A percentile compares a stretch with the other conserved stretches of the same genome.
These are phyloP conservation scores for Herpetomonas tarakana DNA, from an alignment of 208 protist species.

Conservation along the genomic window DNA sequence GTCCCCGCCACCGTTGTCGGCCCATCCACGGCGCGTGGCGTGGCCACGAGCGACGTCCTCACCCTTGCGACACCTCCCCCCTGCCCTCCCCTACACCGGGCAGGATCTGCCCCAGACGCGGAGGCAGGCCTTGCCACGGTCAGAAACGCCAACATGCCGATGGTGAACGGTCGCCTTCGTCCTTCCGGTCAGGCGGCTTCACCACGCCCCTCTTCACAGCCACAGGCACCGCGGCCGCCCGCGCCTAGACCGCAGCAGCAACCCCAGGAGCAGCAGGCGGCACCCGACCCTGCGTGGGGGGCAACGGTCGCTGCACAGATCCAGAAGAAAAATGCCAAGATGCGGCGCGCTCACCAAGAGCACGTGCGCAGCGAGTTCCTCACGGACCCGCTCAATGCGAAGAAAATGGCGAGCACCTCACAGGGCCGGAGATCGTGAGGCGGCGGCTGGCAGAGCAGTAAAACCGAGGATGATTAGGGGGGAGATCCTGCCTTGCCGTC, in stretches of 20 bases:
- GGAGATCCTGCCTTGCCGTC: too few relatives aligned
- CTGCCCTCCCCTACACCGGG: too few relatives aligned
- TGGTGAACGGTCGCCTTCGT: background rate
- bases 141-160: background rate
- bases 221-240: too few relatives aligned
- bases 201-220: too few relatives aligned
- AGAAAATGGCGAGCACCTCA: conserved; percentile 16
- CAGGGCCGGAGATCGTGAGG: background rate
- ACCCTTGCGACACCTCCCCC: too few relatives aligned
- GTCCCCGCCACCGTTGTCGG: background rate
- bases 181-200: too few relatives aligned
- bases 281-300: conserved; percentile 51
- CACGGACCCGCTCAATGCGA: conserved; percentile 63
- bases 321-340: conserved; percentile 73
- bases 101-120: background rate
- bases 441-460: too few relatives aligned
- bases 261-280: conserved; percentile 3
- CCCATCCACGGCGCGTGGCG: background rate
- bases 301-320: conserved; percentile 50
- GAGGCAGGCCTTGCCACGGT: background rate
- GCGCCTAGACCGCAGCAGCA: too few relatives aligned
- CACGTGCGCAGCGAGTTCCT: conserved; percentile 60
- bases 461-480: too few relatives aligned
- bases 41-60: background rate
- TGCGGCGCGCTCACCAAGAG: conserved; percentile 42